Evolutionary conservation across 139 green algal genomes (phyloP), one percentile per base, ranked within the genome.

Genomic region (Micromonas pusilla): DNA sequence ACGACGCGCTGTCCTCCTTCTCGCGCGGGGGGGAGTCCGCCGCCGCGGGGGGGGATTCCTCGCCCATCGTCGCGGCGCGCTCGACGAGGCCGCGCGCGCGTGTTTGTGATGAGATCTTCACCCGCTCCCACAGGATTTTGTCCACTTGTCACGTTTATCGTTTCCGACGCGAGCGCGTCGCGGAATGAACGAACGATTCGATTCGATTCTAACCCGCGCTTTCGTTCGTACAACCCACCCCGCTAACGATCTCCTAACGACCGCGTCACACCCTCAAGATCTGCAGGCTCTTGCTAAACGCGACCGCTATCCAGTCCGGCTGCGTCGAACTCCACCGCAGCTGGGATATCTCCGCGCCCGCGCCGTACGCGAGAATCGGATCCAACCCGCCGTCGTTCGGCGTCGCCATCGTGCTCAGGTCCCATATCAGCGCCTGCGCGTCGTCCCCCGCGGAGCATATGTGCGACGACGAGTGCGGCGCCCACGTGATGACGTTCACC

Each of bases 361-460:
- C 94, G 34, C 75, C 87, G 85, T 98, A 99, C 1, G 93, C 90
- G 52, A 99, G 83, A 28, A 98, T 96, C 20, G 95, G 96, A 79
- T 98, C 94, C 26, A 87, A 60, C 20, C 78, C 83, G 34, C 83
- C 82, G 5, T 91, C 83, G 76, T 85, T 38, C 5, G 84, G 82
- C 83, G 85, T 74, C 28, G 74, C 72, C 75, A 96, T 86, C 2
- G 86, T 65, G 0, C 82, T 88, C 28, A 98, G 78, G 80, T 98
- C 94, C 94, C 94, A 98, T 52, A 98, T 98, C 9, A 98, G 85
- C 0, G 94, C 94, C 81, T 92, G 82, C 0, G 79, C 66, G 84
- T 96, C 91, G 68, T 96, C 91, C 1, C 91, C 94, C 1, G 90
- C 95, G 0, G 89, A 96, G 85, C 93, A 97, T 23, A 99, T 92